Conservation (phyloP, 2,329 filamentous ascomycete species). For the Ceratocystis colombiana region DNA sequence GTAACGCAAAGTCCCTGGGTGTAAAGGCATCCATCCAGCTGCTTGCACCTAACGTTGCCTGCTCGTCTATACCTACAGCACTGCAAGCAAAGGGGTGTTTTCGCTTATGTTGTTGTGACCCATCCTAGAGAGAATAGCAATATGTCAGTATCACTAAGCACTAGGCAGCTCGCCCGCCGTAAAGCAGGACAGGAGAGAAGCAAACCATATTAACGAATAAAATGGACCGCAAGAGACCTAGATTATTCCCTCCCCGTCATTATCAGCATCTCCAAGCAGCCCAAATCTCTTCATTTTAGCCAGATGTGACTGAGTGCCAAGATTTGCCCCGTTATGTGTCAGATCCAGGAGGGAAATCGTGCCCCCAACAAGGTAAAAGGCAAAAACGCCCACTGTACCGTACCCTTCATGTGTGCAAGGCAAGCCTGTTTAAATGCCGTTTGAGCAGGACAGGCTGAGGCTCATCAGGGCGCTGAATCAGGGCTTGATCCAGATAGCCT, state of each 20-base stretch:
- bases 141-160: too few species aligned
- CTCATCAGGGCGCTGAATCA: neutral
- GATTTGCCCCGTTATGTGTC: neutral
- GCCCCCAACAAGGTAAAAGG: neutral
- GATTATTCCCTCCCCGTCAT: too few species aligned
- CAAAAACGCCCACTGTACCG: neutral
- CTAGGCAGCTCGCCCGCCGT: too few species aligned
- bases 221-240: too few species aligned
- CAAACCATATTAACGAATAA: too few species aligned
- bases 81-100: too few species aligned
- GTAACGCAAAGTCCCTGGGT: neutral
- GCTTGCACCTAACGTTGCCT: too few species aligned
- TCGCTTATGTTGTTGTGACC: too few species aligned
- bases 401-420: neutral
- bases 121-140: too few species aligned
- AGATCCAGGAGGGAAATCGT: neutral
- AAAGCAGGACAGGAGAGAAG: too few species aligned
- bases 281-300: neutral
- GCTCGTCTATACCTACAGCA: too few species aligned
- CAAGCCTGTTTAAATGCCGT: neutral
- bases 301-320: neutral
- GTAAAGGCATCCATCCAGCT: too few species aligned
- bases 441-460: neutral
- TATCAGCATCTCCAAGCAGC: neutral
- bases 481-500: neutral